phyloP scores from a whole-genome alignment of 345 rosid species.

The Citrus trifoliata region DNA sequence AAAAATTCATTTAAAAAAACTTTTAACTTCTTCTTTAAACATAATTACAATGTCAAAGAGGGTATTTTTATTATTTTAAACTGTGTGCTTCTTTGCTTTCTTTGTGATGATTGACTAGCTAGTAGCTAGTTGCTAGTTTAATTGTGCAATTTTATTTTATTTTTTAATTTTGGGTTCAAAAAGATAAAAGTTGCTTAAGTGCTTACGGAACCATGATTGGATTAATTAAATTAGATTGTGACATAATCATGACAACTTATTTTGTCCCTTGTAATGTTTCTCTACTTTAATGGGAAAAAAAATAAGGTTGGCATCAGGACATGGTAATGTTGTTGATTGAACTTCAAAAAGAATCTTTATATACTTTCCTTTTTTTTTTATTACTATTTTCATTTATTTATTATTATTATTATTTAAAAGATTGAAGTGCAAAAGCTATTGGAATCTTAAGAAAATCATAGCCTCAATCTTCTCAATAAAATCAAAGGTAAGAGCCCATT shows the following conservation, averaged over 20 bases:
- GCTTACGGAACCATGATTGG: slow-evolving; percentile 20
- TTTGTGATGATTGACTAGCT: neutral
- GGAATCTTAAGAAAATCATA: slow-evolving; percentile 25
- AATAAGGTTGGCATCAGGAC: neutral
- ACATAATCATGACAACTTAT: slow-evolving; percentile 9
- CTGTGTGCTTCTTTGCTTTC: neutral
- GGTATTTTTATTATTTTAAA: neutral
- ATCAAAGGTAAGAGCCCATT: neutral
- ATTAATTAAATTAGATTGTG: slow-evolving; percentile 1
- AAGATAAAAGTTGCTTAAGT: neutral
- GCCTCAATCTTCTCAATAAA: slow-evolving; percentile 1
- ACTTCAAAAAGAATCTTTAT: neutral
- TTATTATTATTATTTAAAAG: neutral
- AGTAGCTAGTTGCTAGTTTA: neutral
- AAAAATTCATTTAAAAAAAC: no score
- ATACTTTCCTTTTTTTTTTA: neutral
- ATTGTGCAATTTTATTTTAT: neutral
- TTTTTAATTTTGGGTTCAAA: neutral
- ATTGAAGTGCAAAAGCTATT: slow-evolving; percentile 7
- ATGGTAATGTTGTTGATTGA: neutral
- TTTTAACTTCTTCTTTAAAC: neutral
- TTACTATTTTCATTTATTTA: neutral
- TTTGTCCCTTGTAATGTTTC: slow-evolving; percentile 9
- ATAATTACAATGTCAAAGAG: neutral
- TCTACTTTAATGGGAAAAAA: neutral